These are phyloP conservation scores for Eimeria necatrix DNA, from an alignment of 169 alveolate genomes.

Conservation along the genomic window DNA sequence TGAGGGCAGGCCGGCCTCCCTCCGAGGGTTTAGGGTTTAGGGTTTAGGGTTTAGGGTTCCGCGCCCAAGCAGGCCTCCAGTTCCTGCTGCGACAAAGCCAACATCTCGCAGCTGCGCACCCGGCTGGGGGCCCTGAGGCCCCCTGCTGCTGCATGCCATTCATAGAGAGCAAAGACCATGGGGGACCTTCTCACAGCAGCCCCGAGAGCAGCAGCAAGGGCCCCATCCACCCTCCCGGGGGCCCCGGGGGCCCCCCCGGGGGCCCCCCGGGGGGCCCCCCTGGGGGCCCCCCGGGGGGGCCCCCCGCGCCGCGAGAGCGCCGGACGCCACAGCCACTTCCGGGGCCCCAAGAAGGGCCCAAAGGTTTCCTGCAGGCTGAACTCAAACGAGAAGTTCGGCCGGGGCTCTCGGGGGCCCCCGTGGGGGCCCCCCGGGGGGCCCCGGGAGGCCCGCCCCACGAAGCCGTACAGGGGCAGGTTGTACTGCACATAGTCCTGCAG, in stretches of 20 bases:
- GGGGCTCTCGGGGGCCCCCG: too few species aligned
- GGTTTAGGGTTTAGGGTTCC: background rate
- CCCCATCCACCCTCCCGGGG: background rate
- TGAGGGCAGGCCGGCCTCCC: background rate
- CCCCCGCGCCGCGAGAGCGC: too few species aligned
- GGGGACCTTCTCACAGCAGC: background rate
- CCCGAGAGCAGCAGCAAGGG: background rate
- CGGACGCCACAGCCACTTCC: background rate
- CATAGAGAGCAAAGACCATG: background rate
- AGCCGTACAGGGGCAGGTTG: background rate
- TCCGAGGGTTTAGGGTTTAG: background rate
- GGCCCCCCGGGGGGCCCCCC: too few species aligned
- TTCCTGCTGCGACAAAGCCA: background rate
- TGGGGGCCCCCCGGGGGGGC: too few species aligned
- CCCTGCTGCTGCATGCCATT: background rate
- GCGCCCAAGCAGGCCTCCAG: background rate
- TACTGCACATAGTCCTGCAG: background rate
- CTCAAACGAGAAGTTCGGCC: background rate
- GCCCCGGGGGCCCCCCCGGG: too few species aligned
- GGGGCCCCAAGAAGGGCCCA: background rate
- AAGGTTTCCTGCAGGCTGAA: background rate
- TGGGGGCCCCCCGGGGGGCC: background rate
- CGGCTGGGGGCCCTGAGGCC: background rate
- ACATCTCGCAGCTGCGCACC: background rate
- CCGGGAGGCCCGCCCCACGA: background rate